A percentile compares a stretch with the other conserved stretches of the same genome.
Evolutionary conservation across 2,329 filamentous ascomycete species (phyloP).

Genomic region (Hypoxylon sp.): DNA sequence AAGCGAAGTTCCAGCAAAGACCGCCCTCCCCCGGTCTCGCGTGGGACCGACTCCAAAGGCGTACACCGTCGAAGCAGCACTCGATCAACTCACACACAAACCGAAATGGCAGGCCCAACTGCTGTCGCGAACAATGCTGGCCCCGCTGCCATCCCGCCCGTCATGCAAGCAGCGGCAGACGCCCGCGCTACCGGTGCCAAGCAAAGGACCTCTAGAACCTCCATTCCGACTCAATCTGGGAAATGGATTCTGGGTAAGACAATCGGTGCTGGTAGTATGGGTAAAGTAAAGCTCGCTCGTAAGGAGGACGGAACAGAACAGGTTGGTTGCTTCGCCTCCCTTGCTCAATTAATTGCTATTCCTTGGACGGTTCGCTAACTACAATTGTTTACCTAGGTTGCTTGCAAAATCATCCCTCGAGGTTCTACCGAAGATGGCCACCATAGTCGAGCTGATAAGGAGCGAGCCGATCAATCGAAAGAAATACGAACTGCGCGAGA

Average conservation of each 20-base stretch:
- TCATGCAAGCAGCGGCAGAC: slow-evolving; percentile 61
- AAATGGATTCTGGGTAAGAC: slow-evolving; percentile 98
- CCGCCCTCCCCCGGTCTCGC: slow-evolving; percentile 65
- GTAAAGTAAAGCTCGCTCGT: slow-evolving; percentile 95
- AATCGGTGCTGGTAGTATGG: slow-evolving; percentile 98
- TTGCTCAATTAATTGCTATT: slow-evolving; percentile 19
- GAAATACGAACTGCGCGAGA: slow-evolving; percentile 95
- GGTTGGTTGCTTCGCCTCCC: slow-evolving; percentile 65
- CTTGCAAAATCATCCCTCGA: slow-evolving; percentile 96
- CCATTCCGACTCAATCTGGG: slow-evolving; percentile 89
- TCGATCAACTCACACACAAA: slow-evolving; percentile 60
- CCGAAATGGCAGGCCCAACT: slow-evolving; percentile 67
- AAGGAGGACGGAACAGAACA: slow-evolving; percentile 93
- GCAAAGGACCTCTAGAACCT: slow-evolving; percentile 76
- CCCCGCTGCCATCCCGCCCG: slow-evolving; percentile 66
- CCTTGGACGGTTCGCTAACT: slow-evolving; percentile 15
- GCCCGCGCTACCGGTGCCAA: slow-evolving; percentile 65
- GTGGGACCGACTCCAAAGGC: slow-evolving; percentile 68
- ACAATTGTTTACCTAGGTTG: slow-evolving; percentile 72
- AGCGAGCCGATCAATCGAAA: slow-evolving; percentile 95
- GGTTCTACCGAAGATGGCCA: slow-evolving; percentile 90
- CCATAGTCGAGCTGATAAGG: slow-evolving; percentile 78
- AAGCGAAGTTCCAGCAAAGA: slow-evolving; percentile 78
- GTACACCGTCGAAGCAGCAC: slow-evolving; percentile 67
- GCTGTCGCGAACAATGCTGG: slow-evolving; percentile 68